A percentile compares a stretch with the other conserved stretches of the same genome.
Evolutionary conservation across 1,139 yeast species (phyloP).

Genomic region (Saccharomyces hybrid): DNA sequence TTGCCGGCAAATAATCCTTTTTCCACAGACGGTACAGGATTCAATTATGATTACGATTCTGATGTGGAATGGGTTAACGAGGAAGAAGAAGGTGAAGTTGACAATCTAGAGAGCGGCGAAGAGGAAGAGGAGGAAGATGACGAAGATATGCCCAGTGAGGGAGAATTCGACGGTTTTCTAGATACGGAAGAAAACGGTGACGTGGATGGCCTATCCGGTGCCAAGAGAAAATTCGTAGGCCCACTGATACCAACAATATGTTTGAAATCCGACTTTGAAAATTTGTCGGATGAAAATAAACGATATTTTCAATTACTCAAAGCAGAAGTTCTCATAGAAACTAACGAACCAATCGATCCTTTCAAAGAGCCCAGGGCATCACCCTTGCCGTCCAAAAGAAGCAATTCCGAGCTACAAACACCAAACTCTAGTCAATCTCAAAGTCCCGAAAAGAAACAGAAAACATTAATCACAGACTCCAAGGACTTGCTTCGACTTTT

Average conservation of each 20-base stretch:
- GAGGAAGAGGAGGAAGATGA: constrained; percentile 50
- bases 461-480: constrained; percentile 40
- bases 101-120: constrained; percentile 55
- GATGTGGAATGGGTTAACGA: constrained; percentile 73
- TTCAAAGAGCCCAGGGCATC: constrained; percentile 14
- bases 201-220: constrained; percentile 25
- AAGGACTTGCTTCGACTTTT: constrained; percentile 41
- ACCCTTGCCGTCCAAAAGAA: neutral
- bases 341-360: constrained; percentile 57
- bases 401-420: constrained; percentile 1
- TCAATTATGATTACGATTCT: constrained; percentile 66
- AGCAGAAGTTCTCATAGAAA: constrained; percentile 27
- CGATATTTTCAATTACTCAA: constrained; percentile 24
- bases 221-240: constrained; percentile 41
- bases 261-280: constrained; percentile 14
- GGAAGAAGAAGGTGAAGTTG: constrained; percentile 51
- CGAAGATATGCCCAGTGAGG: constrained; percentile 36
- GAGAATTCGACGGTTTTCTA: constrained; percentile 63
- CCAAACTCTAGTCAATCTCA: constrained; percentile 4
- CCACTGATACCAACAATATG: constrained; percentile 53
- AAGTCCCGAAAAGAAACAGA: constrained; percentile 34
- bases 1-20: constrained; percentile 39
- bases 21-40: constrained; percentile 34
- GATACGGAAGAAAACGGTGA: constrained; percentile 39
- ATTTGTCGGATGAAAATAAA: constrained; percentile 24